A percentile compares a stretch with the other conserved stretches of the same genome.
These are phyloP conservation scores for Hortaea werneckii DNA, from an alignment of 2,329 filamentous ascomycete genomes.

Conservation along the genomic window DNA sequence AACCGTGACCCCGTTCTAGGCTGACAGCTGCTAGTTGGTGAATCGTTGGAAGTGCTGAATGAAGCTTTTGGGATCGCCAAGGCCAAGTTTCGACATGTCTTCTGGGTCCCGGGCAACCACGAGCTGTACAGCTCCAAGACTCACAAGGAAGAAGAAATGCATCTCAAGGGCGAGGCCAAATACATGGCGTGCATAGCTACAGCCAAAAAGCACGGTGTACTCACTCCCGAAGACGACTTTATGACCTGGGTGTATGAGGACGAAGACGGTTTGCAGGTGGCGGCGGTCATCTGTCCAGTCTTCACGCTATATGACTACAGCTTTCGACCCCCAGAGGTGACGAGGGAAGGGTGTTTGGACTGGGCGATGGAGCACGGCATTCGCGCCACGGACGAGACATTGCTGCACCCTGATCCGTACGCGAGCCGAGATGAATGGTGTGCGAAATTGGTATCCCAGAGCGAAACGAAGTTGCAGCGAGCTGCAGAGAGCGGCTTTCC, in stretches of 20 bases:
- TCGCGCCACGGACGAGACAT: slow-evolving; percentile 36
- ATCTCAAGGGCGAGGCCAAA: slow-evolving; percentile 41
- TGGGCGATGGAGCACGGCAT: slow-evolving; percentile 38
- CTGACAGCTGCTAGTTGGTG: slow-evolving; percentile 20
- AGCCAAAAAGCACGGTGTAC: slow-evolving; percentile 42
- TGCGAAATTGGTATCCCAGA: slow-evolving; percentile 29
- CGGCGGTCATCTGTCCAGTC: slow-evolving; percentile 43
- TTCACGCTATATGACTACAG: slow-evolving; percentile 53
- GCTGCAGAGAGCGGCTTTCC: slow-evolving; percentile 22
- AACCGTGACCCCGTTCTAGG: background rate
- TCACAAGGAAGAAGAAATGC: slow-evolving; percentile 24
- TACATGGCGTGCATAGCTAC: slow-evolving; percentile 46
- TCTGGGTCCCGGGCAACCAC: slow-evolving; percentile 50
- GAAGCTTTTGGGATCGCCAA: slow-evolving; percentile 33
- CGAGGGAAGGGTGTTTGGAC: slow-evolving; percentile 36
- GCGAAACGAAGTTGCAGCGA: slow-evolving; percentile 31
- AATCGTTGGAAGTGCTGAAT: slow-evolving; percentile 24
- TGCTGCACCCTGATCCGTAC: slow-evolving; percentile 38
- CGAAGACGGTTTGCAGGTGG: slow-evolving; percentile 37
- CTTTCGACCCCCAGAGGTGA: slow-evolving; percentile 42
- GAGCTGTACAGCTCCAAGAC: slow-evolving; percentile 45
- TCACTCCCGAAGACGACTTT: slow-evolving; percentile 48
- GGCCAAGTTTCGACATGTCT: slow-evolving; percentile 37
- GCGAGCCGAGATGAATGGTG: slow-evolving; percentile 37
- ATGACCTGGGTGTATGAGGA: slow-evolving; percentile 34